Base-by-base conservation (phyloP, 1,284 basidiomycete species). In the Trametes pubescens region DNA sequence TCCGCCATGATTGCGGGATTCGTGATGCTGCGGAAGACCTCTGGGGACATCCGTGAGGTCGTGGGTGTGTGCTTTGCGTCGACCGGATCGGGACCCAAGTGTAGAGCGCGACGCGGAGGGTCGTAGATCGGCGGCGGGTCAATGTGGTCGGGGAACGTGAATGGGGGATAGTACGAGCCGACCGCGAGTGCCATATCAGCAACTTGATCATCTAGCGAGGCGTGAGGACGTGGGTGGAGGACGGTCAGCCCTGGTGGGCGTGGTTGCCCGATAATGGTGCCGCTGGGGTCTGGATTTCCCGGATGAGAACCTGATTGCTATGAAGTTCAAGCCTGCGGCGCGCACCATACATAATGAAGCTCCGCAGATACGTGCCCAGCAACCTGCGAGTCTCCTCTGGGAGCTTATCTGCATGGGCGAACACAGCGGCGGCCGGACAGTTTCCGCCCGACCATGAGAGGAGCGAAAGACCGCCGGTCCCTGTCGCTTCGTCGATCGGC, bases 371-470 rank as follows among this genome's bases (percentile, higher is more conserved):
- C 1, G 43, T 52, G 16, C 57, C 57, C 18, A 75, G 58, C 6
- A 67, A 40, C 7, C 51, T 29, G 10, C 64, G 57, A 14, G 64
- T 66, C 10, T 72, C 73, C 10, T 46, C 57, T 5, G 70, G 64
- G 9, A 72, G 54, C 18, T 62, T 49, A 18, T 69, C 66, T 10
- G 67, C 68, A 56, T 71, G 61, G 8, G 75, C 73, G 18, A 76
- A 60, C 22, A 76, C 46, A 29, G 58, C 68, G 59, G 66, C 55
- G 14, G 61, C 58, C 3, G 56, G 68, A 49, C 49, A 59, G 57
- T 64, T 74, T 35, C 65, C 70, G 55, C 66, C 69, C 43, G 75
- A 77, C 74, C 74, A 77, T 4, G 69, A 68, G 0, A 76, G 43
- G 11, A 77, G 54, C 13, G 70, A 69, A 11, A 77, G 60, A 0